These are phyloP conservation scores for Adansonia digitata DNA, from an alignment of 345 rosid species.

Conservation along the genomic window DNA sequence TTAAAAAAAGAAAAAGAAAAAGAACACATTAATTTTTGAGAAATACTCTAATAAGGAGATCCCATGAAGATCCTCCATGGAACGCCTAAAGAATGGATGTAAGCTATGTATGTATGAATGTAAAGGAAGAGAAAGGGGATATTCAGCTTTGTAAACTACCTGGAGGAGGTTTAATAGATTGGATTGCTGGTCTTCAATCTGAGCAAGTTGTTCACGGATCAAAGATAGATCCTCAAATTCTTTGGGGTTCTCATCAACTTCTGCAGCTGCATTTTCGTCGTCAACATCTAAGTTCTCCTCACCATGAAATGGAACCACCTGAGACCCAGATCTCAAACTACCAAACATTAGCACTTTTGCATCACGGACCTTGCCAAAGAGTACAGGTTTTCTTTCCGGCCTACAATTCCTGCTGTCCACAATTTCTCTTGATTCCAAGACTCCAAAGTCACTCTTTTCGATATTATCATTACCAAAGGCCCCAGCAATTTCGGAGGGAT, in stretches of 20 bases:
- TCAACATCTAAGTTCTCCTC: conserved; percentile 31
- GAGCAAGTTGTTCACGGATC: conserved; percentile 69
- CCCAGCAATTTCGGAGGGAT: conserved; percentile 26
- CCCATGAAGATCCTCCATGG: neutral
- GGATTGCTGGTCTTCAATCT: conserved; percentile 86
- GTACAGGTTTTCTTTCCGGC: conserved; percentile 43
- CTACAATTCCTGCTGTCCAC: conserved; percentile 16
- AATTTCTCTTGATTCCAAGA: neutral
- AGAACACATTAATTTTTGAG: neutral
- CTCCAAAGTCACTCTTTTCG: conserved; percentile 10
- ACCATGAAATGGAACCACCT: conserved; percentile 54
- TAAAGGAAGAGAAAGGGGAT: neutral
- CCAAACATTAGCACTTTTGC: conserved; percentile 36
- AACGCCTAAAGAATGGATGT: neutral
- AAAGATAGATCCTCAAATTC: conserved; percentile 57
- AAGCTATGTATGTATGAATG: too few species aligned
- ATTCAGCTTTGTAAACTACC: conserved; percentile 38
- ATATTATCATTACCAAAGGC: conserved; percentile 25
- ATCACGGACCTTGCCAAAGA: conserved; percentile 26
- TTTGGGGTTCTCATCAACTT: conserved; percentile 39
- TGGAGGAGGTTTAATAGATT: conserved; percentile 71
- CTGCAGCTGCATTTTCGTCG: conserved; percentile 23
- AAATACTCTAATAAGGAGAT: neutral
- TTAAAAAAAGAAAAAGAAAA: neutral
- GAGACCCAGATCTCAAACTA: conserved; percentile 50